A percentile compares a stretch with the other conserved stretches of the same genome.
Conservation (phyloP, 139 green algal genomes). For the Pleodorina starrii region DNA sequence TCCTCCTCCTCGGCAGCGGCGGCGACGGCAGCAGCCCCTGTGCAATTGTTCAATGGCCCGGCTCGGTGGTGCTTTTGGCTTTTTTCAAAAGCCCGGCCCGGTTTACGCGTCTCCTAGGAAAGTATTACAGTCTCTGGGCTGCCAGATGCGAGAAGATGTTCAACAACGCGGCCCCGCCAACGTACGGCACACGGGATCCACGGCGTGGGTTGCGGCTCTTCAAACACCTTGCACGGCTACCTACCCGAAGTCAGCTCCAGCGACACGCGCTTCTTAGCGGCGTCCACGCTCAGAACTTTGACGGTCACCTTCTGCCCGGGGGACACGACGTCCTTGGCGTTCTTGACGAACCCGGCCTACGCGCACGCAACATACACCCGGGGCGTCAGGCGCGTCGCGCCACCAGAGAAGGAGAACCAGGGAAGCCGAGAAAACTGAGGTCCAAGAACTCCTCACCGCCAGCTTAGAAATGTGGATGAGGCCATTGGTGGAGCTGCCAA, state of each 20-base stretch:
- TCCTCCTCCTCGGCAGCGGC: background rate
- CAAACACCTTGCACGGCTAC: background rate
- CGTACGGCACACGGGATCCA: too few relatives aligned
- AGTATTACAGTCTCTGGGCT: too few relatives aligned
- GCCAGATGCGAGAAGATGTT: too few relatives aligned
- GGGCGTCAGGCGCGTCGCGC: too few relatives aligned
- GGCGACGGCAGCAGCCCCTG: background rate
- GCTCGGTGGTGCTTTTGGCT: too few relatives aligned
- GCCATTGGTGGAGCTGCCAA: slow-evolving; percentile 87
- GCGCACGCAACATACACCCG: background rate
- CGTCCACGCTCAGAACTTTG: slow-evolving; percentile 63
- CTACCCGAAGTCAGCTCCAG: slow-evolving; percentile 66
- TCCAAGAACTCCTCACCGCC: slow-evolving; percentile 41
- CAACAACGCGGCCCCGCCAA: too few relatives aligned
- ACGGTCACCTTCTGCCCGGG: slow-evolving; percentile 67
- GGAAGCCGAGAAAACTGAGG: background rate
- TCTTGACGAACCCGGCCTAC: slow-evolving; percentile 68
- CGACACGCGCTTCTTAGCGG: slow-evolving; percentile 62
- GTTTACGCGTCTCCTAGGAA: too few relatives aligned
- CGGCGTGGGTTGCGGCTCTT: background rate
- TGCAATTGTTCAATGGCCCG: background rate
- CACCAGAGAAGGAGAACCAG: background rate
- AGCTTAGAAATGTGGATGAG: slow-evolving; percentile 97
- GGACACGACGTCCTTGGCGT: slow-evolving; percentile 65
- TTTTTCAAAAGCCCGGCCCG: too few relatives aligned